phyloP scores from a whole-genome alignment of 1,284 basidiomycete species.

The Neonothopanus nambi region DNA sequence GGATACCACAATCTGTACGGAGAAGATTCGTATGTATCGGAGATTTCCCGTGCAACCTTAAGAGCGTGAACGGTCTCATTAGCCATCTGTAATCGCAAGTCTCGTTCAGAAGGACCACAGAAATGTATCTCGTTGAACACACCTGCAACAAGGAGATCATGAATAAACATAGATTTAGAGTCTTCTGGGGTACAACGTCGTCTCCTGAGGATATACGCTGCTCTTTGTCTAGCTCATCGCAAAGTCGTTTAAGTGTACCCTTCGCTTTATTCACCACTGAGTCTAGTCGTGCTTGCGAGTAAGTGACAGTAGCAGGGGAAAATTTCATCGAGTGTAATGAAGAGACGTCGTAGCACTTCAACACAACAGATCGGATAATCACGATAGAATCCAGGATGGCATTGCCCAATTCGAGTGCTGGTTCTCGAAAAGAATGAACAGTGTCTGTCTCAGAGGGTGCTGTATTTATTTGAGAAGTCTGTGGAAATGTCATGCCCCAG shows the following conservation, averaged over 20 bases:
- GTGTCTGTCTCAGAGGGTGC: slow-evolving; percentile 6
- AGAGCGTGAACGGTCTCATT: slow-evolving; percentile 41
- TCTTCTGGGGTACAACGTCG: slow-evolving; percentile 30
- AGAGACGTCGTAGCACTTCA: slow-evolving; percentile 33
- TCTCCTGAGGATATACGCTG: slow-evolving; percentile 25
- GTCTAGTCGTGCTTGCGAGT: slow-evolving; percentile 30
- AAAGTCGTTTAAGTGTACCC: slow-evolving; percentile 33
- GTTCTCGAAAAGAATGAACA: slow-evolving; percentile 29
- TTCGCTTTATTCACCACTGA: slow-evolving; percentile 33
- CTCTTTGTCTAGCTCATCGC: slow-evolving; percentile 33
- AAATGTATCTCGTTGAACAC: slow-evolving; percentile 6
- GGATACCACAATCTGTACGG: slow-evolving; percentile 44
- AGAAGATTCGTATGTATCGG: slow-evolving; percentile 35
- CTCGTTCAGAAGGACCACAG: neutral
- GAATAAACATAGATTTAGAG: slow-evolving; percentile 40
- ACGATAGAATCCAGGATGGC: slow-evolving; percentile 37
- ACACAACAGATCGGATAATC: slow-evolving; percentile 34
- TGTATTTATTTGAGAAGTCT: neutral
- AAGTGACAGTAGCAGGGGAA: slow-evolving; percentile 29
- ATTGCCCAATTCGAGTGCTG: slow-evolving; percentile 35
- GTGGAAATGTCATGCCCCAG: slow-evolving; percentile 41
- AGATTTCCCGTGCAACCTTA: slow-evolving; percentile 34
- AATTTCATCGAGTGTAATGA: slow-evolving; percentile 21
- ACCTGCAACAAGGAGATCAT: slow-evolving; percentile 49
- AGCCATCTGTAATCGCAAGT: slow-evolving; percentile 42